A percentile compares a stretch with the other conserved stretches of the same genome.
Evolutionary conservation across 2,329 filamentous ascomycete genomes (phyloP).

Genomic region (Nannizzia gypsea): DNA sequence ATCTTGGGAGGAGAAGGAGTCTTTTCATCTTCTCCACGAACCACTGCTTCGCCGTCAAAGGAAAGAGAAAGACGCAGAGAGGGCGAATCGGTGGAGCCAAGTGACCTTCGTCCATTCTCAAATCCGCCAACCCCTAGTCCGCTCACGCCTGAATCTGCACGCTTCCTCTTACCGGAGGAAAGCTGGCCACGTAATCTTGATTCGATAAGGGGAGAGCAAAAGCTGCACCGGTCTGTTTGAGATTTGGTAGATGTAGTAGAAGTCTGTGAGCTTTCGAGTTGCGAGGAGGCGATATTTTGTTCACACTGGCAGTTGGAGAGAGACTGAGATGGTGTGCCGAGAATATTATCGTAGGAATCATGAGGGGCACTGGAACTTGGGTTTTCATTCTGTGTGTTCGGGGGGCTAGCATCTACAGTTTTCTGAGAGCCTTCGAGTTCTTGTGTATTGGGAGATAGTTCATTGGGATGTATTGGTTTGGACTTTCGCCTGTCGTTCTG

Average conservation of each 20-base stretch:
- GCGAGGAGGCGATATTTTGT: background rate
- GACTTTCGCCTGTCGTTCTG: constrained; percentile 88
- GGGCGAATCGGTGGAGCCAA: constrained; percentile 18
- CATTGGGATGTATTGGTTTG: constrained; percentile 42
- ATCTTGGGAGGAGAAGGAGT: constrained; percentile 32
- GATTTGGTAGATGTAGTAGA: background rate
- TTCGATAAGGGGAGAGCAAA: background rate
- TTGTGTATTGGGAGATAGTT: background rate
- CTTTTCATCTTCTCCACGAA: constrained; percentile 28
- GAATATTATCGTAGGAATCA: background rate
- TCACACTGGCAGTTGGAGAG: background rate
- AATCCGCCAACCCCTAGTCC: background rate
- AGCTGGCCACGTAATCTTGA: background rate
- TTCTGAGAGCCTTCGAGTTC: background rate
- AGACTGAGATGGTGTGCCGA: background rate
- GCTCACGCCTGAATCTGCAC: constrained; percentile 7
- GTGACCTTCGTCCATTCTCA: constrained; percentile 2
- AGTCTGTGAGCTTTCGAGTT: background rate
- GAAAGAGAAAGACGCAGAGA: constrained; percentile 32
- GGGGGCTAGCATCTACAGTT: background rate
- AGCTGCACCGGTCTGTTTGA: background rate
- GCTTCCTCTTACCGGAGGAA: constrained; percentile 11
- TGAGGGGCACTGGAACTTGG: background rate
- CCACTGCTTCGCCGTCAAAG: constrained; percentile 31
- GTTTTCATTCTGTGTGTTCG: background rate